Evolutionary conservation across 2,329 filamentous ascomycete species (phyloP), one percentile per base, ranked within the genome.

Genomic region (Rhinocladiella similis): DNA sequence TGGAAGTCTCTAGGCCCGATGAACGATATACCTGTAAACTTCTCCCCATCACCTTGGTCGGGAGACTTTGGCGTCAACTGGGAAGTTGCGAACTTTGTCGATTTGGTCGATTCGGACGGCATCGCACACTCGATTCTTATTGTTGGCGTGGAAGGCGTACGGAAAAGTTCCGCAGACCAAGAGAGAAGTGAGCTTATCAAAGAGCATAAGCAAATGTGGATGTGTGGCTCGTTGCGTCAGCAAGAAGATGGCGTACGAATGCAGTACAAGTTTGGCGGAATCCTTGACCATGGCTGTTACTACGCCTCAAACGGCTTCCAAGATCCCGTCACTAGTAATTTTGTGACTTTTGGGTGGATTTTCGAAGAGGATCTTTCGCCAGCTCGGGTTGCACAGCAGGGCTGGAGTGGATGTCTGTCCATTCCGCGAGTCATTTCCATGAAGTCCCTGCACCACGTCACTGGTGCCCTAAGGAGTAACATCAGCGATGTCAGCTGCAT

Each of bases 61-160:
- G 77, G 79, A 2, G 77, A 81, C 43, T 69, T 79, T 10, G 80
- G 79, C 0, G 68, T 75, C 9, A 82, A 82, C 50, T 81, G 78
- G 77, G 79, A 82, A 59, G 76, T 77, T 9, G 74, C 72, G 19
- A 80, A 78, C 60, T 73, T 80, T 45, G 66, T 76, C 60, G 76
- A 33, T 12, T 33, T 73, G 0, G 66, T 81, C 14, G 71, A 76
- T 14, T 63, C 68, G 1, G 54, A 41, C 4, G 64, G 69, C 7
- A 61, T 62, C 2, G 56, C 53, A 1, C 67, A 64, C 38, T 69
- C 78, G 29, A 77, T 81, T 49, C 59, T 80, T 19, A 67, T 80
- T 0, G 73, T 78, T 63, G 76, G 78, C 1, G 70, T 74, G 0
- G 79, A 82, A 60, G 78, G 78, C 3, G 46, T 35, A 16, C 27